These are phyloP conservation scores for Phlyctochytrium arcticum DNA, from an alignment of 192 early-diverging fungal genomes.

Conservation along the genomic window DNA sequence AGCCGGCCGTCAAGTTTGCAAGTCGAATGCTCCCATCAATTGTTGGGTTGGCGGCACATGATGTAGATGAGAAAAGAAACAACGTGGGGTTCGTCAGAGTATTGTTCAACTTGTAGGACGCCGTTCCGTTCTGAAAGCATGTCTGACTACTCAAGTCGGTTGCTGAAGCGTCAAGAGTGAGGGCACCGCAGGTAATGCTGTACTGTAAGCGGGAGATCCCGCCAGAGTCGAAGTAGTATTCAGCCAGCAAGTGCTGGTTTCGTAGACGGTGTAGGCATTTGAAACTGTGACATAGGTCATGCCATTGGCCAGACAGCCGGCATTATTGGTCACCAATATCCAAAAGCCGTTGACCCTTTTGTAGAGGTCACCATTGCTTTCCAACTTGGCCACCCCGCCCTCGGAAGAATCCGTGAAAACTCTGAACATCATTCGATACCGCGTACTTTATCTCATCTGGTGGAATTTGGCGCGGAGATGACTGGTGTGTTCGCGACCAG, in stretches of 20 bases:
- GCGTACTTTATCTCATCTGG: neutral
- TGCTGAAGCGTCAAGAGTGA: neutral
- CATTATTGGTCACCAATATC: neutral
- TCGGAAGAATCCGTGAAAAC: neutral
- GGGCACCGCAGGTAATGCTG: neutral
- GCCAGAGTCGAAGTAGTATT: neutral
- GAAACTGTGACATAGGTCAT: neutral
- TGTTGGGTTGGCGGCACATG: constrained; percentile 1
- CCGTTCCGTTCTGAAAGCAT: neutral
- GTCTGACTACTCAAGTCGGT: neutral
- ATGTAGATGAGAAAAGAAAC: neutral
- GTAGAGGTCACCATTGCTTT: neutral
- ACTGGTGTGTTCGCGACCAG: no score
- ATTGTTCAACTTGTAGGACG: neutral
- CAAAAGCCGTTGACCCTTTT: neutral
- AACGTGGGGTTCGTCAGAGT: neutral
- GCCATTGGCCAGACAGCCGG: constrained; percentile 9
- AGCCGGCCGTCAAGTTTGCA: neutral
- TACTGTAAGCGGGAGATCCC: neutral
- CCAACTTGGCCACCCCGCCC: neutral
- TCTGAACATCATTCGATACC: neutral
- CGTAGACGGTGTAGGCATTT: neutral
- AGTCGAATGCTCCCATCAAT: neutral
- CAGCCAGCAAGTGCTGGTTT: neutral
- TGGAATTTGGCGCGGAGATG: no score